Conservation (phyloP, 768 basidiomycete genomes). For the Tricholomella constricta region DNA sequence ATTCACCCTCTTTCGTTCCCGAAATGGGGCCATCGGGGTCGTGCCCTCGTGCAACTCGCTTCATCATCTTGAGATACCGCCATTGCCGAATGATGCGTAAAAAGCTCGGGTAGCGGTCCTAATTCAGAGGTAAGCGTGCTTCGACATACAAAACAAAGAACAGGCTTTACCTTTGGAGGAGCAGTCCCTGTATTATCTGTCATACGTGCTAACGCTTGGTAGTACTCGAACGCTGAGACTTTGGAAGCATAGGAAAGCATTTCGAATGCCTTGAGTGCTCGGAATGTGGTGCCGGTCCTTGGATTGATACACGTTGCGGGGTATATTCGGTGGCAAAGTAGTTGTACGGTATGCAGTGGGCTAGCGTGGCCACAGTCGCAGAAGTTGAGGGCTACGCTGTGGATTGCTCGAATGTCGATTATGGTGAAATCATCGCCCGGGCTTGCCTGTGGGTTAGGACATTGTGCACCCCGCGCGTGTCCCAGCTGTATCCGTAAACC, state of each 20-base stretch:
- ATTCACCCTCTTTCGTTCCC: constrained; percentile 15
- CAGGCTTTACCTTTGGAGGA: constrained; percentile 1
- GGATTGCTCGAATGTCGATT: constrained; percentile 1
- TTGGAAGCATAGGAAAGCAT: constrained; percentile 12
- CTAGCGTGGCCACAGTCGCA: constrained; percentile 4
- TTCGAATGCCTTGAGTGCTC: constrained; percentile 5
- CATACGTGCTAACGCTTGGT: not conserved
- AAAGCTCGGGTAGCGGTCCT: constrained; percentile 17
- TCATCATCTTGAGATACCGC: constrained; percentile 15
- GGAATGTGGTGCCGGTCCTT: constrained; percentile 6
- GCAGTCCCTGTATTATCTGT: constrained; percentile 10
- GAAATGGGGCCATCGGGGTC: constrained; percentile 8
- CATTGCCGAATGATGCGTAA: constrained; percentile 11
- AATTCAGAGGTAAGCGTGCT: not conserved
- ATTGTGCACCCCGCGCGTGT: constrained; percentile 5
- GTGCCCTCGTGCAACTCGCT: constrained; percentile 15
- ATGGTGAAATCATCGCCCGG: not conserved
- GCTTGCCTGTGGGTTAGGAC: not conserved
- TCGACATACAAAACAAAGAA: too few relatives aligned
- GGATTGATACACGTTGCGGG: not conserved
- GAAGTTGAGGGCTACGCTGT: constrained; percentile 5
- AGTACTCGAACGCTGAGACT: constrained; percentile 9
- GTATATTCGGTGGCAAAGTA: constrained; percentile 5
- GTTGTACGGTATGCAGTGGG: constrained; percentile 4
- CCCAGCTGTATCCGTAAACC: constrained; percentile 25